Conservation (phyloP, 306 rosid genomes). For the Clitoria ternatea region DNA sequence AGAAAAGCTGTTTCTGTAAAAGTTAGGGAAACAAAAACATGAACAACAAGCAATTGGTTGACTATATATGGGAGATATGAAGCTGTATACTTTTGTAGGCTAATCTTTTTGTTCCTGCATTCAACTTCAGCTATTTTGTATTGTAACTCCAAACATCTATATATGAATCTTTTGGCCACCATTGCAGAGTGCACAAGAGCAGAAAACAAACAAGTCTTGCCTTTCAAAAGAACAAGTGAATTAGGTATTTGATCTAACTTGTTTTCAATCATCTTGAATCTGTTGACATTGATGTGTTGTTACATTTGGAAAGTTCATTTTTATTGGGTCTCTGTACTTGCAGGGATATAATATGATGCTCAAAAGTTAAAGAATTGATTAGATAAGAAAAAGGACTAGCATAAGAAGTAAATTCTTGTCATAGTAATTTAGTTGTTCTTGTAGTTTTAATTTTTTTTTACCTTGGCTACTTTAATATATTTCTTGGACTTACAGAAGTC, state of each 20-base stretch:
- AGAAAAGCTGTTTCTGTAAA: neutral
- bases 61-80: neutral
- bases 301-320: no score
- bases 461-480: no score
- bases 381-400: no score
- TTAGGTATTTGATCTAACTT: constrained; percentile 45
- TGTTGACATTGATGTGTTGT: no score
- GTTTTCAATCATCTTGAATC: neutral
- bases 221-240: constrained; percentile 62
- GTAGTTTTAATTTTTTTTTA: no score
- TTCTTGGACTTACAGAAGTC: no score
- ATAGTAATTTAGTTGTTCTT: no score
- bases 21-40: neutral
- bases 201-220: constrained; percentile 72
- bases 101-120: constrained; percentile 4
- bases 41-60: neutral
- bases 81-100: neutral
- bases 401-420: no score
- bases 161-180: constrained; percentile 15
- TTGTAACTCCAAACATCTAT: constrained; percentile 1
- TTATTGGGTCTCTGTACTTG: no score
- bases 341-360: no score
- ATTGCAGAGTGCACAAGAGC: constrained; percentile 52
- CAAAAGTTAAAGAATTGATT: no score
- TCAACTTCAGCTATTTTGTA: constrained; percentile 8